Evolutionary conservation across 352 stramenopile species (phyloP).

Genomic region (Pythium diclinum): DNA sequence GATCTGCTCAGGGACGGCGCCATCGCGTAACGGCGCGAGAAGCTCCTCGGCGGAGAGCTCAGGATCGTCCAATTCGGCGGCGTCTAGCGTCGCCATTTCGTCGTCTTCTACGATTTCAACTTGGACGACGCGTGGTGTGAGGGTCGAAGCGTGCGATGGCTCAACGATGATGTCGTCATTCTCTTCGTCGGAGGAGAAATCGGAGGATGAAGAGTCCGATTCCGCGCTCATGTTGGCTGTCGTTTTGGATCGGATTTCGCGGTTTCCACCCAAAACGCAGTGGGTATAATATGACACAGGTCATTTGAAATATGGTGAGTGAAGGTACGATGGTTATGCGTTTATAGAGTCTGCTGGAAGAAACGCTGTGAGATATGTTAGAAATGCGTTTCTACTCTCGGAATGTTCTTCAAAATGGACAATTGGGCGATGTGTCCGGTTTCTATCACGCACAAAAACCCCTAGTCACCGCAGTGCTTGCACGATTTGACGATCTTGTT

Average conservation of each 20-base stretch:
- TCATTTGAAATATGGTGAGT: not conserved
- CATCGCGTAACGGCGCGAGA: constrained; percentile 10
- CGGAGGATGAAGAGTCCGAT: constrained; percentile 24
- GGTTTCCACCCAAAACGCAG: not conserved
- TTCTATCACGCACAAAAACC: not conserved
- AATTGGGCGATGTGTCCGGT: not conserved
- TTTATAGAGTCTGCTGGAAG: not conserved
- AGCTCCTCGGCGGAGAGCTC: constrained; percentile 14
- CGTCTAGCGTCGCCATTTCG: constrained; percentile 34
- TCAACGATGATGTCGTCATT: constrained; percentile 10
- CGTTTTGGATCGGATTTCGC: not conserved
- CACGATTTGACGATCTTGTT: constrained; percentile 2
- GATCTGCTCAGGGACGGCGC: constrained; percentile 9
- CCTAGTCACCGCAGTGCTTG: not conserved
- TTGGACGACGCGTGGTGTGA: constrained; percentile 24
- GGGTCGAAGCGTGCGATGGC: constrained; percentile 14
- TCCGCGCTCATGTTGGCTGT: not conserved
- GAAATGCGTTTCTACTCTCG: not conserved
- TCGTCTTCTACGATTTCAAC: constrained; percentile 40
- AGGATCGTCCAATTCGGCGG: constrained; percentile 5
- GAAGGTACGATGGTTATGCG: not conserved
- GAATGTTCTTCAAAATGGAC: constrained; percentile 2
- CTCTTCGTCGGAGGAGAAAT: constrained; percentile 29
- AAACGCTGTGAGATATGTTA: not conserved
- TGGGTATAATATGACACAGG: not conserved